These are phyloP conservation scores for Aspergillus pseudoterreus DNA, from an alignment of 2,329 filamentous ascomycete species.

Conservation along the genomic window DNA sequence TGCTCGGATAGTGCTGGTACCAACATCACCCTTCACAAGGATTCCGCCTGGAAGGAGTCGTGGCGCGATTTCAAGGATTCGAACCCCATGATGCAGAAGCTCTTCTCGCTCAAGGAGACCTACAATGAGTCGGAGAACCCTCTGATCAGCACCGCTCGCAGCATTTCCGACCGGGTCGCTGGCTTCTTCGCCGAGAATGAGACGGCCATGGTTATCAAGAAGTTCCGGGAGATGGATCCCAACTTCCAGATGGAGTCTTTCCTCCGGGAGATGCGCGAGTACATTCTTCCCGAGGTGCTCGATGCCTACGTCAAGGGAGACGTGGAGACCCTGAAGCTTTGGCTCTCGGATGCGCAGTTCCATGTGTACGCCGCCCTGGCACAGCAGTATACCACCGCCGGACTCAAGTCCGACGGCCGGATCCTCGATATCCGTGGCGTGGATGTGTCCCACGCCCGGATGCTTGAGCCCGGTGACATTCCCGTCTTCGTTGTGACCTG, in stretches of 20 bases:
- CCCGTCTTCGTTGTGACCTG: conserved; percentile 97
- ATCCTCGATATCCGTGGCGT: conserved; percentile 95
- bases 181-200: conserved; percentile 99
- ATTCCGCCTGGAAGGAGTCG: conserved; percentile 96
- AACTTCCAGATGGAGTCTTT: conserved; percentile 93
- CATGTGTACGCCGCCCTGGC: conserved; percentile 95
- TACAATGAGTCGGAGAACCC: conserved; percentile 98
- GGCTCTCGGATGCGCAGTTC: conserved; percentile 94
- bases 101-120: conserved; percentile 79
- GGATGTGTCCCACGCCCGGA: conserved; percentile 58
- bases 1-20: conserved; percentile 70
- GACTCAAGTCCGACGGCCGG: conserved; percentile 88
- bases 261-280: conserved; percentile 91
- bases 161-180: conserved; percentile 86
- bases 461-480: conserved; percentile 48
- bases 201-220: conserved; percentile 95
- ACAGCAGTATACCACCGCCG: conserved; percentile 90
- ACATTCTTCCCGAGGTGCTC: conserved; percentile 93
- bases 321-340: conserved; percentile 81
- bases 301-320: conserved; percentile 98
- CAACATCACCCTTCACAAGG: conserved; percentile 92
- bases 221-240: conserved; percentile 93
- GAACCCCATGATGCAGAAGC: conserved; percentile 79
- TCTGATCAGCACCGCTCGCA: conserved; percentile 84
- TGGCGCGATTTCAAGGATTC: conserved; percentile 93